Conservation (phyloP, 495 filamentous ascomycete species). For the Neurospora sp. region DNA sequence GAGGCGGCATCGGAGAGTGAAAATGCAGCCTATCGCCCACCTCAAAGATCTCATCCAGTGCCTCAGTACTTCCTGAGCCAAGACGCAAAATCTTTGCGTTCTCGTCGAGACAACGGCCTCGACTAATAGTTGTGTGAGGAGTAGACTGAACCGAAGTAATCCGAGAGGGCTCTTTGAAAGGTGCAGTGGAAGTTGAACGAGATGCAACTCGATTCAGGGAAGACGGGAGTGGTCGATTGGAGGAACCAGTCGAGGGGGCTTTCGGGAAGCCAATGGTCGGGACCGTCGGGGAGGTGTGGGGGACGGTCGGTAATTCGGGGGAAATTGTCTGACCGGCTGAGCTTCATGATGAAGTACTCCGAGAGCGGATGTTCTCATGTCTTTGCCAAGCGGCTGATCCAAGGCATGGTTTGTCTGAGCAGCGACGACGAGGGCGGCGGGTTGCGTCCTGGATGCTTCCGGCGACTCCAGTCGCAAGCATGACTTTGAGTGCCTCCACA, state of each 20-base stretch:
- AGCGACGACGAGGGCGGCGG: constrained; percentile 52
- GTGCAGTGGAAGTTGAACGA: not conserved
- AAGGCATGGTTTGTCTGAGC: constrained; percentile 91
- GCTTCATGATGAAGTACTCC: not conserved
- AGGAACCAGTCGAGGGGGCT: not conserved
- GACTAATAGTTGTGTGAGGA: not conserved
- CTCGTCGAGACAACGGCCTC: constrained; percentile 46
- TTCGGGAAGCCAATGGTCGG: not conserved
- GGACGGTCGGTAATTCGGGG: not conserved
- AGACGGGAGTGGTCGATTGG: not conserved
- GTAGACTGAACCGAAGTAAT: not conserved
- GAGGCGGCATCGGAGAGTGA: not conserved
- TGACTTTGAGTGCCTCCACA: constrained; percentile 59
- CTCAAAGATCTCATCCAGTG: not conserved
- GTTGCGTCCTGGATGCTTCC: not conserved
- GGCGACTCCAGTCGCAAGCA: constrained; percentile 43
- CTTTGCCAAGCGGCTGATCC: constrained; percentile 52
- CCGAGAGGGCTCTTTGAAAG: not conserved
- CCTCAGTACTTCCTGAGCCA: constrained; percentile 48
- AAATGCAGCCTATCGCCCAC: not conserved
- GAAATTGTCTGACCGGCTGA: not conserved
- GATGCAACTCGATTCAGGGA: not conserved
- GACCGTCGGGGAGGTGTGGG: not conserved
- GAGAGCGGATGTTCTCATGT: not conserved
- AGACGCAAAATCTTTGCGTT: constrained; percentile 64